phyloP scores from a whole-genome alignment of 495 filamentous ascomycete species.

The Penicillium soppii region DNA sequence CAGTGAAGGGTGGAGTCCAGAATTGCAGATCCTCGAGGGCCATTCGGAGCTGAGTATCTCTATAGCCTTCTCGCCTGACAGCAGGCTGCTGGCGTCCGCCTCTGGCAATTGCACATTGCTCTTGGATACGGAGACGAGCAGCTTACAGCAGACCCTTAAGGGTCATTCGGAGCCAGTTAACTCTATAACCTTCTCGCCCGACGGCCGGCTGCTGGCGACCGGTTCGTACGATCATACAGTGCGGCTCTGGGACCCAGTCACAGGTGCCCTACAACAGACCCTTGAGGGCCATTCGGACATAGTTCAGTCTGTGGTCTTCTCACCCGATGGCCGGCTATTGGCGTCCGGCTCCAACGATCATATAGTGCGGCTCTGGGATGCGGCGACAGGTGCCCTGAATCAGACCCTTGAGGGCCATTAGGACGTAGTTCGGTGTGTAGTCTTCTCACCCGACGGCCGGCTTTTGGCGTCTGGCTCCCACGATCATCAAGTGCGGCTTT shows the following conservation, averaged over 20 bases:
- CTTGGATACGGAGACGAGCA: constrained; percentile 21
- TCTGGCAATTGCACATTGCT: constrained; percentile 24
- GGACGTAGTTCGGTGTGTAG: not conserved
- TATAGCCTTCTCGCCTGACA: constrained; percentile 25
- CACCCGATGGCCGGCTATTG: constrained; percentile 20
- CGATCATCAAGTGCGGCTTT: not conserved
- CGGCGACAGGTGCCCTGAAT: not conserved
- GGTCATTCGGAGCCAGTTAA: constrained; percentile 16
- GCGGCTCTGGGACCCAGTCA: not conserved
- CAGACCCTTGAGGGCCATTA: not conserved
- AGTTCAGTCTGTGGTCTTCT: constrained; percentile 23
- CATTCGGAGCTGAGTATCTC: constrained; percentile 11
- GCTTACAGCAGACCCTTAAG: constrained; percentile 15
- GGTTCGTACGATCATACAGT: constrained; percentile 9
- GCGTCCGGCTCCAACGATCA: constrained; percentile 19
- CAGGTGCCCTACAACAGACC: not conserved
- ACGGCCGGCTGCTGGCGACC: constrained; percentile 20
- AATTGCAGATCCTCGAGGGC: constrained; percentile 23
- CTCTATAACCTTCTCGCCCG: constrained; percentile 24
- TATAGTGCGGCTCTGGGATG: constrained; percentile 32
- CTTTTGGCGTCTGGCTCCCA: not conserved
- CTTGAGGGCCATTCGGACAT: not conserved
- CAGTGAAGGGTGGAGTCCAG: constrained; percentile 15
- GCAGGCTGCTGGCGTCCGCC: constrained; percentile 17
- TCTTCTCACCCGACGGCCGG: not conserved